A percentile compares a stretch with the other conserved stretches of the same genome.
These are phyloP conservation scores for Inonotus hispidus DNA, from an alignment of 1,284 basidiomycete genomes.

Conservation along the genomic window DNA sequence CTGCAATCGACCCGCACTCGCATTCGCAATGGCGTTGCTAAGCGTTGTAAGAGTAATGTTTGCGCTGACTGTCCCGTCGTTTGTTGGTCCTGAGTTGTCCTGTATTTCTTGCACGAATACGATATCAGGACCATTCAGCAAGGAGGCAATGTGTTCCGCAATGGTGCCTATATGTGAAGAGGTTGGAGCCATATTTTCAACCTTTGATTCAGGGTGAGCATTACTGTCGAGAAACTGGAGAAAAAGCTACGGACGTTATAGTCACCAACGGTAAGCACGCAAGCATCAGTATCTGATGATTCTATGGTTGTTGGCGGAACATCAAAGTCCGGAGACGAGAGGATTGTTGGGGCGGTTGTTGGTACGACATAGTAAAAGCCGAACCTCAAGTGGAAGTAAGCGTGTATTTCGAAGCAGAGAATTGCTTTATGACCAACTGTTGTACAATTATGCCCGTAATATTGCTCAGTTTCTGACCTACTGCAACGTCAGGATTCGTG, in stretches of 20 bases:
- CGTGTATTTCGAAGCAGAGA: background rate
- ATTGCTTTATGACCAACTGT: constrained; percentile 29
- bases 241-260: constrained; percentile 42
- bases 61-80: constrained; percentile 52
- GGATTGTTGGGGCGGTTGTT: constrained; percentile 45
- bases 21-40: constrained; percentile 42
- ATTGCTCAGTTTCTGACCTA: constrained; percentile 44
- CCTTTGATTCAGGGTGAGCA: constrained; percentile 28
- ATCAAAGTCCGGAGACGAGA: constrained; percentile 33
- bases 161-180: constrained; percentile 43
- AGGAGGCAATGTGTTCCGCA: constrained; percentile 49
- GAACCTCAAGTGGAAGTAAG: constrained; percentile 29
- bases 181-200: constrained; percentile 54
- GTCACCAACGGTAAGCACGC: constrained; percentile 52
- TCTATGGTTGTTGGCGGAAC: constrained; percentile 38
- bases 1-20: constrained; percentile 22
- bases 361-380: constrained; percentile 55
- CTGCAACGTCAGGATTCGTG: constrained; percentile 42
- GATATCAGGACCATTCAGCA: constrained; percentile 52
- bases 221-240: background rate
- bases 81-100: constrained; percentile 50
- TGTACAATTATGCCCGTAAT: constrained; percentile 55
- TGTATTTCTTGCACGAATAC: constrained; percentile 65
- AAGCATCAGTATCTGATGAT: constrained; percentile 31
- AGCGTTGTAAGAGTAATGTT: constrained; percentile 50